phyloP scores from a whole-genome alignment of 2,329 filamentous ascomycete species.

The Ascochyta koolunga region DNA sequence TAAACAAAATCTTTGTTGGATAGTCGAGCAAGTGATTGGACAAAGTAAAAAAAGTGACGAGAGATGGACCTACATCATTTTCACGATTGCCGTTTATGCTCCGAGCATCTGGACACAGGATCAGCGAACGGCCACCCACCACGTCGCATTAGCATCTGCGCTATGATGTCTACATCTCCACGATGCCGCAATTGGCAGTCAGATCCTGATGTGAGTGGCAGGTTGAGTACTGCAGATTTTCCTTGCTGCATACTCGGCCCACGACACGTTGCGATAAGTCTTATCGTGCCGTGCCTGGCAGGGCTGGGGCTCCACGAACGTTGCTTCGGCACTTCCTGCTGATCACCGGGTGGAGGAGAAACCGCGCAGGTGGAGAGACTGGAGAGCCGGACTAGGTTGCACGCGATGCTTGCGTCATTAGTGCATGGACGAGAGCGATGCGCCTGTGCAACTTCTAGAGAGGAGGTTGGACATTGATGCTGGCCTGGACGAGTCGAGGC shows the following conservation, averaged over 20 bases:
- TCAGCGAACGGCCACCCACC: slow-evolving; percentile 27
- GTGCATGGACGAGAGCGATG: slow-evolving; percentile 4
- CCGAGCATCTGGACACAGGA: slow-evolving; percentile 16
- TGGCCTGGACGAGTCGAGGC: background rate
- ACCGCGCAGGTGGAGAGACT: slow-evolving; percentile 19
- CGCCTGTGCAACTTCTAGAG: slow-evolving; percentile 5
- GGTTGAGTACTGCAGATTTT: slow-evolving; percentile 22
- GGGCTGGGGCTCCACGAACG: slow-evolving; percentile 28
- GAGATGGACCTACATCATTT: slow-evolving; percentile 11
- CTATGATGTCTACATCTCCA: slow-evolving; percentile 14
- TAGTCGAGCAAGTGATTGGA: slow-evolving; percentile 5
- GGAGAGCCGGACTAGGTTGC: slow-evolving; percentile 5
- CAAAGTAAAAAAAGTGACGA: background rate
- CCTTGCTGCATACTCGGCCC: slow-evolving; percentile 24
- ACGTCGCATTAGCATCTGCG: slow-evolving; percentile 24
- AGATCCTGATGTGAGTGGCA: slow-evolving; percentile 20
- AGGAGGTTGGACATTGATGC: background rate
- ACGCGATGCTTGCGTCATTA: slow-evolving; percentile 26
- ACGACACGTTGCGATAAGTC: slow-evolving; percentile 31
- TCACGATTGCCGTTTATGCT: slow-evolving; percentile 15
- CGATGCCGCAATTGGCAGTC: slow-evolving; percentile 5
- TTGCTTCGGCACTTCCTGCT: slow-evolving; percentile 24
- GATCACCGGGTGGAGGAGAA: slow-evolving; percentile 26
- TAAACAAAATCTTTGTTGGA: slow-evolving; percentile 6
- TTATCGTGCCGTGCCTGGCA: slow-evolving; percentile 30